A percentile compares a stretch with the other conserved stretches of the same genome.
These are phyloP conservation scores for Pinus albicaulis DNA, from an alignment of 75 land plant genomes.

Conservation along the genomic window DNA sequence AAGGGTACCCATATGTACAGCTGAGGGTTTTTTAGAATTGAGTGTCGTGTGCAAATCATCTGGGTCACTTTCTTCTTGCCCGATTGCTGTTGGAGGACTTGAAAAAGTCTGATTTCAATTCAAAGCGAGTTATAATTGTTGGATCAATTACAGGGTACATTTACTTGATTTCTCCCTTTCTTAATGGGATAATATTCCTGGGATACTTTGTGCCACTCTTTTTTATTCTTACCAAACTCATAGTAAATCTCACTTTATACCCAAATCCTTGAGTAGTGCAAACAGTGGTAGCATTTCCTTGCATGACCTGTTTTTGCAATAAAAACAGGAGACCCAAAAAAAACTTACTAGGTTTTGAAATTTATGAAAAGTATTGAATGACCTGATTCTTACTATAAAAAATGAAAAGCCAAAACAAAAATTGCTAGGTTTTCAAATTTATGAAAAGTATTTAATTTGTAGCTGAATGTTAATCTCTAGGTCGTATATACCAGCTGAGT, in stretches of 20 bases:
- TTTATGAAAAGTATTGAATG: not conserved
- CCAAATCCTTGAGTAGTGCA: not conserved
- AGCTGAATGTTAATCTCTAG: not conserved
- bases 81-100: conserved; percentile 78
- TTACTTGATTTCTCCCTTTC: not conserved
- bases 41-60: conserved; percentile 97
- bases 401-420: not conserved
- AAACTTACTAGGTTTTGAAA: not conserved
- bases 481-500: no score
- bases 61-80: conserved; percentile 91
- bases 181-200: not conserved
- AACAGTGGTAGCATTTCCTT: not conserved
- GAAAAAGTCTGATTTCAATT: conserved; percentile 61
- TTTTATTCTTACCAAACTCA: no score
- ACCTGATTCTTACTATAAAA: no score
- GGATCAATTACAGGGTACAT: conserved; percentile 98
- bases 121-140: conserved; percentile 85
- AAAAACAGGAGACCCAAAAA: not conserved
- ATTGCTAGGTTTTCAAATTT: not conserved
- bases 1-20: conserved; percentile 84
- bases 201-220: no score
- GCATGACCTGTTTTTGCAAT: not conserved
- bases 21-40: conserved; percentile 95
- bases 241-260: not conserved
- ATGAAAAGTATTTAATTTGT: not conserved